phyloP scores from a whole-genome alignment of 192 early-diverging fungal species.

The Coemansia furcata region DNA sequence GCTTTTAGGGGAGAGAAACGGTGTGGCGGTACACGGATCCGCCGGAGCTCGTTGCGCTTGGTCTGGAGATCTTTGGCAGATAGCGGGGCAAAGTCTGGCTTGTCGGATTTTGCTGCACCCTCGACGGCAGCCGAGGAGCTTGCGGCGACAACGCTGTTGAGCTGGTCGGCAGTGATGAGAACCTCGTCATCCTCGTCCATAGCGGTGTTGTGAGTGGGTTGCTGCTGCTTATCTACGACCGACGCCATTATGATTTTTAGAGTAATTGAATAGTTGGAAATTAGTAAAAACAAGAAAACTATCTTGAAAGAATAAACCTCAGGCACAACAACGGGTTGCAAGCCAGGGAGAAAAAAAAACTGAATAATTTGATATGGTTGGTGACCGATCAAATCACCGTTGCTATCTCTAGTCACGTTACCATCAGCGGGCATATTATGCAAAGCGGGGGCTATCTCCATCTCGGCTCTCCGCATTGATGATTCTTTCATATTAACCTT shows the following conservation, averaged over 20 bases:
- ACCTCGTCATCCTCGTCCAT: slow-evolving; percentile 62
- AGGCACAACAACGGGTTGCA: background rate
- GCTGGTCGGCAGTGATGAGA: slow-evolving; percentile 61
- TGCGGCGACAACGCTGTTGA: slow-evolving; percentile 33
- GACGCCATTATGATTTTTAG: slow-evolving; percentile 20
- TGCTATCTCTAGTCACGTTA: slow-evolving; percentile 1
- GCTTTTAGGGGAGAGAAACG: slow-evolving; percentile 88
- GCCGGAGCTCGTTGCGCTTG: slow-evolving; percentile 60
- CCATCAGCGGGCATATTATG: background rate
- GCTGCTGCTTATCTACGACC: slow-evolving; percentile 10
- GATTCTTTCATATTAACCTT: background rate
- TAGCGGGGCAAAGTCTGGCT: slow-evolving; percentile 63
- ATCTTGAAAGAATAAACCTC: background rate
- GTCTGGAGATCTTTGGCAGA: slow-evolving; percentile 55
- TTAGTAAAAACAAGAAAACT: background rate
- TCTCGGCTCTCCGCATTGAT: background rate
- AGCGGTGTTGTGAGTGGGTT: slow-evolving; percentile 7
- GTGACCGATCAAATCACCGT: background rate
- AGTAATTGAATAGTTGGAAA: slow-evolving; percentile 3
- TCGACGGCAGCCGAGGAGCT: slow-evolving; percentile 32
- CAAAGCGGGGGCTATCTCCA: background rate
- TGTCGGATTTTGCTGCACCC: slow-evolving; percentile 48
- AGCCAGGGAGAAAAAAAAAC: slow-evolving; percentile 16
- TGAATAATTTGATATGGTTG: slow-evolving; percentile 5
- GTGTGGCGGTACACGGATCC: slow-evolving; percentile 92